These are phyloP conservation scores for Obelidium mucronatum DNA, from an alignment of 192 early-diverging fungal genomes.

Conservation along the genomic window DNA sequence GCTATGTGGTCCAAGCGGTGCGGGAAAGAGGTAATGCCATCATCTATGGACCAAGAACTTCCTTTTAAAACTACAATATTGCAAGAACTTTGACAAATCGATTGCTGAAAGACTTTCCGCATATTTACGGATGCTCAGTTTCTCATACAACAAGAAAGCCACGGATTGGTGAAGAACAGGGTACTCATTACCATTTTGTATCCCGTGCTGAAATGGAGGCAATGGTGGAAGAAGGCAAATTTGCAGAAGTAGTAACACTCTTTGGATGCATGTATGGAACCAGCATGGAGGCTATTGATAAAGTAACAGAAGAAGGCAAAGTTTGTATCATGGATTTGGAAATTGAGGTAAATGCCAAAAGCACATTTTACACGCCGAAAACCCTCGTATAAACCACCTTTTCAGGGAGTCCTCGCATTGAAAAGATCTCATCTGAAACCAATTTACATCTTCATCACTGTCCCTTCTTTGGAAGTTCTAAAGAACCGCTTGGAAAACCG, in stretches of 20 bases:
- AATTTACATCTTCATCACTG: slow-evolving; percentile 53
- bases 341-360: slow-evolving; percentile 47
- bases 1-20: slow-evolving; percentile 61
- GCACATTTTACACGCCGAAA: no score
- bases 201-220: slow-evolving; percentile 47
- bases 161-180: slow-evolving; percentile 61
- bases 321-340: slow-evolving; percentile 64
- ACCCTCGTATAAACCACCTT: background rate
- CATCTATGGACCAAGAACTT: no score
- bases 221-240: slow-evolving; percentile 52
- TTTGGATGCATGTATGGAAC: slow-evolving; percentile 69
- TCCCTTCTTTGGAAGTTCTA: slow-evolving; percentile 52
- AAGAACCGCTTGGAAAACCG: slow-evolving; percentile 52
- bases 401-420: slow-evolving; percentile 56
- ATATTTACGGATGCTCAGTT: slow-evolving; percentile 53
- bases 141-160: slow-evolving; percentile 66
- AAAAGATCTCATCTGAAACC: slow-evolving; percentile 55
- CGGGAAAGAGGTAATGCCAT: slow-evolving; percentile 59
- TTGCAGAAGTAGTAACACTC: slow-evolving; percentile 58
- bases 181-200: slow-evolving; percentile 64
- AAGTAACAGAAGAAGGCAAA: slow-evolving; percentile 59
- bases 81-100: slow-evolving; percentile 51
- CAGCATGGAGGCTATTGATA: slow-evolving; percentile 52
- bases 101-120: slow-evolving; percentile 51
- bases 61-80: background rate